These are phyloP conservation scores for Elaeis oleifera DNA, from an alignment of 202 grass and related monocot species.

Conservation along the genomic window DNA sequence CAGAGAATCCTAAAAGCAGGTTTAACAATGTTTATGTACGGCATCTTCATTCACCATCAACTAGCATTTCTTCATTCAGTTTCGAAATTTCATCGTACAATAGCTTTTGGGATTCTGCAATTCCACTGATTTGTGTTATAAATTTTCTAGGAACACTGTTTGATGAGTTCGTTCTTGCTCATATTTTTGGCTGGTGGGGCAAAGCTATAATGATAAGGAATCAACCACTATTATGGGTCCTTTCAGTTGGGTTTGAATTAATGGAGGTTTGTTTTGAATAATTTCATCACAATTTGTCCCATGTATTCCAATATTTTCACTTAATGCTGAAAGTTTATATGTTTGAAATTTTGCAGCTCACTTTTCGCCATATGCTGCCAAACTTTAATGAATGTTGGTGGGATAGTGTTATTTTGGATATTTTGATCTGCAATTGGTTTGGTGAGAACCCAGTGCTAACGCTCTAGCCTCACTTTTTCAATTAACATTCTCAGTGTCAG, in stretches of 20 bases:
- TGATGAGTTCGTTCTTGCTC: slow-evolving; percentile 30
- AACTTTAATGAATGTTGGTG: slow-evolving; percentile 31
- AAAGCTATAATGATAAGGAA: slow-evolving; percentile 30
- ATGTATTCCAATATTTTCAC: not conserved
- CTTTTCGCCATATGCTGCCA: slow-evolving; percentile 27
- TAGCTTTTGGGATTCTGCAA: not conserved
- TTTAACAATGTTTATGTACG: slow-evolving; percentile 30
- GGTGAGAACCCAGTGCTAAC: slow-evolving; percentile 3
- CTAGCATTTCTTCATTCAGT: not conserved
- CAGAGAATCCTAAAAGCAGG: slow-evolving; percentile 22
- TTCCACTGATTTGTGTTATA: not conserved
- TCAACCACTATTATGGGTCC: slow-evolving; percentile 23
- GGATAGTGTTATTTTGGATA: slow-evolving; percentile 31
- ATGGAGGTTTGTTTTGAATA: slow-evolving; percentile 20
- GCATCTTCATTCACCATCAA: slow-evolving; percentile 4
- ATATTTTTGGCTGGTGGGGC: slow-evolving; percentile 32
- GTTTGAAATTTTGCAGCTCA: slow-evolving; percentile 10
- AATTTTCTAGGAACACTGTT: slow-evolving; percentile 19
- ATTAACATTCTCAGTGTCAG: no score
- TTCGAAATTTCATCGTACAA: not conserved
- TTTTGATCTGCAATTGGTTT: slow-evolving; percentile 33
- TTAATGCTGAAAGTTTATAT: not conserved
- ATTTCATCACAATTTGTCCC: not conserved
- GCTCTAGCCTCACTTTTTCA: no score
- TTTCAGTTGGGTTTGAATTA: slow-evolving; percentile 25